Base-by-base conservation (phyloP, 1,139 yeast species). In the Hyphopichia wangnamkhiaoensis region DNA sequence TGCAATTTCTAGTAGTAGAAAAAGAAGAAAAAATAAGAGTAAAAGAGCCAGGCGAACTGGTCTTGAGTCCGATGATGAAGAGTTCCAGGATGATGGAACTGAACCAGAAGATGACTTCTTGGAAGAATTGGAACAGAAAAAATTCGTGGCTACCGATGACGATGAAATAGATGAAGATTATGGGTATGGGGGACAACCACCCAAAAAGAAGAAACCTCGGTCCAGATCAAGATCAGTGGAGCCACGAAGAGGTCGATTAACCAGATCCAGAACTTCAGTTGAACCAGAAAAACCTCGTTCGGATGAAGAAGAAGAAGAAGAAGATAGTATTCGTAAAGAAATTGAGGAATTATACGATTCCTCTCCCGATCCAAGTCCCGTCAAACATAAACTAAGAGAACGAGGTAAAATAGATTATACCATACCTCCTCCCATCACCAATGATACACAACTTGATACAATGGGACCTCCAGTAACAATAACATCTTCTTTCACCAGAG, bases 361-460 rank as follows among this genome's bases (percentile, higher is more conserved):
- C 5, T 70, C 78, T 1, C 80, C 82, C 1, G 71, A 78, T n/a
- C 74, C 71, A 6, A 58, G 64, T 23, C 77, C 81, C 16, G 64
- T 79, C 25, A 64, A 65, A 51, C 84, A 85, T 54, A 83, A 85
- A 40, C 68, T 88, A 34, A 75, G 97, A 46, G 93, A 88, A 49
- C 66, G 96, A 42, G 83, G 85, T 23, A 65, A 63, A 36, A 81
- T 90, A 13, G 87, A 90, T 54, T 90, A 90, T 58, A 79, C 85
- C n/a, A 74, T 90, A 5, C 93, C 96, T 0, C 96, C 96, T 1
- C 95, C 96, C 1, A 69, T 88, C 6, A 58, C 79, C 1, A 77
- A 75, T 38, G 81, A 76, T 37, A 53, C 51, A 13, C 76, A 66
- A 49, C 38, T 36, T 34, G 41, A 41, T 10, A 38, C 49, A 15